Evolutionary conservation across 371 early-diverging fungal genomes (phyloP), one percentile per base, ranked within the genome.

Genomic region (Thermomucor indicae-seudaticae): DNA sequence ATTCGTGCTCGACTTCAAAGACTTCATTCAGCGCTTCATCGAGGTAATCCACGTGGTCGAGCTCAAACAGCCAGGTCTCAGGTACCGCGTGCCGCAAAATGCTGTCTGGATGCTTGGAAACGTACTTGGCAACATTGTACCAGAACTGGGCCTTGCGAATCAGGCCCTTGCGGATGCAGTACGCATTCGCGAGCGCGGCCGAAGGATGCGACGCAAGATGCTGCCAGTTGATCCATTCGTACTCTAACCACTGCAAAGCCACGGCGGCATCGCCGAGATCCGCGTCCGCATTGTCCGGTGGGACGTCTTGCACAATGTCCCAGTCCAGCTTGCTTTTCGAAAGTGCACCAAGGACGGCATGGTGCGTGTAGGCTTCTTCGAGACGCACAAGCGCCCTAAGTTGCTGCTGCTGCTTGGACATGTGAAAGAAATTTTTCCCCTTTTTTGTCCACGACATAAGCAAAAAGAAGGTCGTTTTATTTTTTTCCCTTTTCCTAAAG

Each of bases 1-100:
- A 63, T 38, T 77, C 82, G 12, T 75, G 52, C 27, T 80, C 80
- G 0, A 87, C 81, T 49, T 87, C 88, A 55, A 68, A 87, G 19
- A 78, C 80, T 45, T 87, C 88, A 54, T 83, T 80, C 58, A 87
- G 64, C 6, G 84, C 83, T 57, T 87, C 88, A 23, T 87, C 88
- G 42, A 86, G 53, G 47, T 87, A 87, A 43, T 86, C 85, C 1
- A 78, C 62, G 50, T 84, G 85, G 58, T 83, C 85, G n/a, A 87
- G 55, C 51, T 86, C 85, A 44, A 87, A 77, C 24, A 74, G 51
- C 82, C 82, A 86, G 0, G 88, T 87, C 23, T 81, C 80, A 0
- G 88, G 88, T 6, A 85, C 78, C 1, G 80, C 75, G 0, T 51
- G 46, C 31, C 55, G 53, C 12, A 87, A 58, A 1, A 83, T 64